Base-by-base conservation (phyloP, 257 asterid species). In the Plectranthus barbatus region DNA sequence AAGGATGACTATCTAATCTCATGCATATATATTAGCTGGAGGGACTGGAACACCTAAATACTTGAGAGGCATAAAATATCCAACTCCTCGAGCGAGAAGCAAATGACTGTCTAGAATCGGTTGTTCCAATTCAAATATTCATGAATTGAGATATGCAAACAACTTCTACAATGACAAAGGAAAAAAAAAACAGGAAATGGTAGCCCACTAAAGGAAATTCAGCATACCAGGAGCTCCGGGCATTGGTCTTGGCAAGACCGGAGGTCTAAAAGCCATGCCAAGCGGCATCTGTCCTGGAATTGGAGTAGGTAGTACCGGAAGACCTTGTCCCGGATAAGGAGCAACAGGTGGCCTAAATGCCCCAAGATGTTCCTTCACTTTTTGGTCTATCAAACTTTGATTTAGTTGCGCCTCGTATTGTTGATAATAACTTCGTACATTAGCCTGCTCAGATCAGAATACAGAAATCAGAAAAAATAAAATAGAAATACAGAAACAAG, bases 331-430 rank as follows among this genome's bases (percentile, higher is more conserved):
- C 39, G 76, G 42, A 77, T 77, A 86, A 60, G 94, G 81, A 66
- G 77, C 87, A 39, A 74, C 85, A 7, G 85, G 84, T 56, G 95
- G 93, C 74, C 97, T 80, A 76, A 70, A 92, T 7, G 88, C 96
- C 39, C 95, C 98, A 2, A 92, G 81, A 79, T 92, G 99, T 66
- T 92, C 97, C 86, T 89, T 92, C 41, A 92, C 96, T 48, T 82
- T 89, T 69, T 92, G 99, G 71, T 92, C 99, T 64, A 92, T 85
- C 82, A 92, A 72, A 69, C 94, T 92, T 66, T 92, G 99, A 69
- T 89, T 92, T 46, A 92, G 76, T 59, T 92, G 97, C 44, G 99
- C 99, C 79, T 92, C 99, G 20, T 83, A 92, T 77, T 86, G 97
- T 68, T 92, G 99, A 77, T 92, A 92, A 66, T 92, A 92, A 21